These are phyloP conservation scores for Diplocarpon rosae DNA, from an alignment of 2,329 filamentous ascomycete genomes.

Conservation along the genomic window DNA sequence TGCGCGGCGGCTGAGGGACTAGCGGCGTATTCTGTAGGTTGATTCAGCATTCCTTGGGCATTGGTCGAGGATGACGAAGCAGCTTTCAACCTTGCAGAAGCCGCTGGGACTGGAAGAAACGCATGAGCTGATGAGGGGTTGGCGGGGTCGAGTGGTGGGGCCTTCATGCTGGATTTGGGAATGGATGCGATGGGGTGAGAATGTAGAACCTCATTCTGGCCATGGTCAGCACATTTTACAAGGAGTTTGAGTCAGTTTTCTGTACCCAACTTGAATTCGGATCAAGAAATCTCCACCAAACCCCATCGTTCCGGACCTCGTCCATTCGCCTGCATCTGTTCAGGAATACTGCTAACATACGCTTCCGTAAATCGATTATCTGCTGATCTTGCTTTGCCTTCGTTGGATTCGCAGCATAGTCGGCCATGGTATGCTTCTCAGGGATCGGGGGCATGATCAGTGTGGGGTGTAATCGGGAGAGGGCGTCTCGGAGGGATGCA, in stretches of 20 bases:
- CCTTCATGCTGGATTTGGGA: slow-evolving; percentile 87
- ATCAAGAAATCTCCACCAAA: slow-evolving; percentile 96
- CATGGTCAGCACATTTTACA: slow-evolving; percentile 13
- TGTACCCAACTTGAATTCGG: slow-evolving; percentile 96
- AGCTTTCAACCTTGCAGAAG: slow-evolving; percentile 71
- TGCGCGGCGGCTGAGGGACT: slow-evolving; percentile 44
- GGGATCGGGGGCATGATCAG: slow-evolving; percentile 94
- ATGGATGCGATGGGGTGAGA: slow-evolving; percentile 84
- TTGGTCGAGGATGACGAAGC: slow-evolving; percentile 30
- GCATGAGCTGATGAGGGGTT: slow-evolving; percentile 80
- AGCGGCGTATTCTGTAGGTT: slow-evolving; percentile 39
- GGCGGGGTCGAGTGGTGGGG: slow-evolving; percentile 89
- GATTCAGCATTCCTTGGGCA: slow-evolving; percentile 40
- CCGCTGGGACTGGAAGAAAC: slow-evolving; percentile 76
- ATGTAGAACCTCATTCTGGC: slow-evolving; percentile 83
- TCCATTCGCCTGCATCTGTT: slow-evolving; percentile 92
- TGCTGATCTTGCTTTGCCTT: slow-evolving; percentile 95
- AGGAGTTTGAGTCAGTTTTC: slow-evolving; percentile 1
- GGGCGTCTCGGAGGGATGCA: slow-evolving; percentile 74
- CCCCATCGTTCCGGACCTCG: slow-evolving; percentile 80
- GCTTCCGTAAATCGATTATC: slow-evolving; percentile 92
- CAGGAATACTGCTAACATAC: slow-evolving; percentile 91
- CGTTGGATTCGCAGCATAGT: slow-evolving; percentile 95
- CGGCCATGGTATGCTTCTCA: slow-evolving; percentile 97
- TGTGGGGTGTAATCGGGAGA: slow-evolving; percentile 87